Evolutionary conservation across 352 stramenopile genomes (phyloP), one percentile per base, ranked within the genome.

Genomic region (Pythium phragmitis): DNA sequence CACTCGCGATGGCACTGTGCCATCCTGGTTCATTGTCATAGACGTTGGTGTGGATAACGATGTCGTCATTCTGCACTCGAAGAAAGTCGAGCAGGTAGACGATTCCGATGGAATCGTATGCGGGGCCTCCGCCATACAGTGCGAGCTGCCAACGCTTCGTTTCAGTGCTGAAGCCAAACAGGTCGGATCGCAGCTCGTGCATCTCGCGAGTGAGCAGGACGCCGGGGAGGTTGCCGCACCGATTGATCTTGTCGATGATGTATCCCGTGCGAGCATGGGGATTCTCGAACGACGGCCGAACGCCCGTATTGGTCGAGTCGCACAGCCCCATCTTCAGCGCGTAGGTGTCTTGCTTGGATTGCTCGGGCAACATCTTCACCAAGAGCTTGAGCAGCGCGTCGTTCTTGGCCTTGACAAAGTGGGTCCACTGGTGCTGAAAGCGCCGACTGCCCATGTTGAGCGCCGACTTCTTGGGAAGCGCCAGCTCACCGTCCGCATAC

Each of bases 21-120:
- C 82, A 91, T 0, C 82, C 82, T 0, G 76, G 77, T 26, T 91
- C 82, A 21, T 88, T 89, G 71, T 91, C 82, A 49, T 88, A 91
- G 36, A 91, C 76, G 7, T 73, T 83, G 7, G 70, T 71, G 36
- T 85, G 70, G 23, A 91, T 79, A 11, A 60, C 58, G 9, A 83
- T 55, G 37, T 88, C 70, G 30, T 41, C 53, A 14, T 87, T 70
- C 19, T 41, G 53, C 17, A 79, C 73, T 41, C 80, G 79, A 33
- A 89, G 70, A 50, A 77, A 88, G 26, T 81, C 65, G 23, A 75
- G 69, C 57, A 91, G 73, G 28, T 89, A 77, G 49, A 77, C 71
- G 1, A 89, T 63, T 33, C 82, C 82, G 23, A 84, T 63, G 2
- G 66, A 65, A 43, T 91, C 82, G 52, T 80, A 91, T 17, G 73